Percentiles rank a stretch among this genome's conserved stretches.
Conservation (phyloP, 2,329 filamentous ascomycete species). For the Aspergillus candidus region DNA sequence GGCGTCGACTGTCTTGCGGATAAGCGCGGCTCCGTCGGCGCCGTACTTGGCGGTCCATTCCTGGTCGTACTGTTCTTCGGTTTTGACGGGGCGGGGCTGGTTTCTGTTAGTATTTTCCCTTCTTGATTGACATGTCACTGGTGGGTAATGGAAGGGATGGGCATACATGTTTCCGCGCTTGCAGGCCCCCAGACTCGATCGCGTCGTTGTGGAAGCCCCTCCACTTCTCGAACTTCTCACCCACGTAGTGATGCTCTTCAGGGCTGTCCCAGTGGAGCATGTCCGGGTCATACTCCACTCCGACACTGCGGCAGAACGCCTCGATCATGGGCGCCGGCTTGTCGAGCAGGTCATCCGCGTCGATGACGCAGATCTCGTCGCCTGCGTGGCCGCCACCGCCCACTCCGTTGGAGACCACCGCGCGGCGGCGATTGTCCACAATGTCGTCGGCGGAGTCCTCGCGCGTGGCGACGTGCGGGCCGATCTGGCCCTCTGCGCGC, state of each 20-base stretch:
- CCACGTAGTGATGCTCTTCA: constrained; percentile 63
- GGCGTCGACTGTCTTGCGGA: constrained; percentile 53
- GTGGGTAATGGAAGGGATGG: neutral
- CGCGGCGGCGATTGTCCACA: constrained; percentile 22
- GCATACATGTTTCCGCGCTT: constrained; percentile 49
- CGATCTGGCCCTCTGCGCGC: constrained; percentile 61
- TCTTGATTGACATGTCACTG: neutral
- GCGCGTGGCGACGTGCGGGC: constrained; percentile 54
- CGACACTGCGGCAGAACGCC: constrained; percentile 75
- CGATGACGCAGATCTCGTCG: constrained; percentile 73
- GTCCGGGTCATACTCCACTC: constrained; percentile 63
- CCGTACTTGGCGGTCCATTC: constrained; percentile 60
- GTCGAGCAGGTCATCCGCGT: constrained; percentile 91
- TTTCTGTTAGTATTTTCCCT: constrained; percentile 13
- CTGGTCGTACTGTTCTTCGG: constrained; percentile 51
- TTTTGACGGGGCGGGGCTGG: constrained; percentile 29
- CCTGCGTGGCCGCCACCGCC: constrained; percentile 16
- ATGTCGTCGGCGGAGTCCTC: constrained; percentile 27
- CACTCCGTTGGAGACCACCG: constrained; percentile 14
- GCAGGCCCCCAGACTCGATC: constrained; percentile 71
- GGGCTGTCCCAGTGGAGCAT: constrained; percentile 84
- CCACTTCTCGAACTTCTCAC: constrained; percentile 88
- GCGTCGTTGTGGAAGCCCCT: constrained; percentile 95
- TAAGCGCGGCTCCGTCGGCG: constrained; percentile 52
- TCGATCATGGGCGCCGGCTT: constrained; percentile 69